Conservation (phyloP, 2,329 filamentous ascomycete genomes). For the Diaporthe vexans region DNA sequence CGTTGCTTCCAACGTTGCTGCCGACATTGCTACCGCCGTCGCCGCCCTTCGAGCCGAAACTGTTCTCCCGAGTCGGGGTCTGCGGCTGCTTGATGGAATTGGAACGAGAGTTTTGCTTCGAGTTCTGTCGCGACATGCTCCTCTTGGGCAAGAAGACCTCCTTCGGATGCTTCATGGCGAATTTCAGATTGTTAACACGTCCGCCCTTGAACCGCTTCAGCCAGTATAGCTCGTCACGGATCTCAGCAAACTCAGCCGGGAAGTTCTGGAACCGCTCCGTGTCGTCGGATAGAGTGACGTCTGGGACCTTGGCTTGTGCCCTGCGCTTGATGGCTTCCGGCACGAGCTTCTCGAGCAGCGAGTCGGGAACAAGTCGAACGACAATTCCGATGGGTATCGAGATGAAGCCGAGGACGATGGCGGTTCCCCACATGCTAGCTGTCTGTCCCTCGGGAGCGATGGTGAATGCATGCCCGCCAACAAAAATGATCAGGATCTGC, state of each 20-base stretch:
- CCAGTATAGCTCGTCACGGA: constrained; percentile 85
- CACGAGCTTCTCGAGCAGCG: constrained; percentile 67
- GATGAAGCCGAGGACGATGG: constrained; percentile 84
- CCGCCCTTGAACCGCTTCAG: constrained; percentile 86
- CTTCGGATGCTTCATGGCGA: constrained; percentile 81
- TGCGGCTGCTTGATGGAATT: constrained; percentile 73
- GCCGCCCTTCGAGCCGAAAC: constrained; percentile 60
- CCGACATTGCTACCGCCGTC: constrained; percentile 51
- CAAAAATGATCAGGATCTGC: constrained; percentile 90
- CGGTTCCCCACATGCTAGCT: constrained; percentile 87
- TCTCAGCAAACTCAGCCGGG: constrained; percentile 79
- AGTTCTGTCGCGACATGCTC: constrained; percentile 69
- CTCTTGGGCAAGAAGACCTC: constrained; percentile 75
- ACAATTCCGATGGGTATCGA: constrained; percentile 87
- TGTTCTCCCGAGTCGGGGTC: constrained; percentile 73
- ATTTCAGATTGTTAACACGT: constrained; percentile 84
- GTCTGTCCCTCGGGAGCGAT: constrained; percentile 74
- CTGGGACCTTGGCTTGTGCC: constrained; percentile 60
- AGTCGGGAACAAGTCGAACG: constrained; percentile 87
- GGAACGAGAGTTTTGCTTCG: constrained; percentile 73
- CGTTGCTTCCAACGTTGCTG: not conserved
- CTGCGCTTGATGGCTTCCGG: constrained; percentile 66
- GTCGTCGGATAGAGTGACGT: constrained; percentile 74
- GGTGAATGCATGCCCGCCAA: constrained; percentile 85
- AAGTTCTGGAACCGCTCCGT: constrained; percentile 75